phyloP scores from a whole-genome alignment of 2,329 filamentous ascomycete genomes.

The Fusarium sp. region DNA sequence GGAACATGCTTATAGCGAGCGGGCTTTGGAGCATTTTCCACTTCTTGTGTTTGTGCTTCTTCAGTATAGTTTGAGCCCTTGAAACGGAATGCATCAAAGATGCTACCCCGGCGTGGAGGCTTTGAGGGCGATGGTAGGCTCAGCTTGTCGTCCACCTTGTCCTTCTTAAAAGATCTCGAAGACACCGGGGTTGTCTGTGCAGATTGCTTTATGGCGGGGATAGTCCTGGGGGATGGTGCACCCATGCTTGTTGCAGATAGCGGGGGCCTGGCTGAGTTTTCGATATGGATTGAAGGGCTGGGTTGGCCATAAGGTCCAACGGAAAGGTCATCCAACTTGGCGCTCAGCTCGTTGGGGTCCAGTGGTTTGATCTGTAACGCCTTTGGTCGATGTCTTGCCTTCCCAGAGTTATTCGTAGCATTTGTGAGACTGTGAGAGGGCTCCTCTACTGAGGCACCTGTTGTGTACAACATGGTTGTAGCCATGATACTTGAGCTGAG shows the following conservation, averaged over 20 bases:
- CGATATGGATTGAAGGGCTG: slow-evolving; percentile 41
- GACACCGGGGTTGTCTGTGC: slow-evolving; percentile 8
- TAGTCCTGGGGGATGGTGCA: slow-evolving; percentile 21
- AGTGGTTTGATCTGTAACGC: slow-evolving; percentile 51
- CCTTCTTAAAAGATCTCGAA: slow-evolving; percentile 21
- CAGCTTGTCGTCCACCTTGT: slow-evolving; percentile 17
- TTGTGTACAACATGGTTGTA: slow-evolving; percentile 38
- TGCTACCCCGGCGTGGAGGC: slow-evolving; percentile 34
- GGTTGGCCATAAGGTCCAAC: slow-evolving; percentile 58
- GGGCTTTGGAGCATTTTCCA: slow-evolving; percentile 22
- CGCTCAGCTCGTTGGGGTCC: slow-evolving; percentile 66
- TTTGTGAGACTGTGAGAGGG: slow-evolving; percentile 12
- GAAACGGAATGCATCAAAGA: slow-evolving; percentile 41
- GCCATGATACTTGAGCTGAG: slow-evolving; percentile 22
- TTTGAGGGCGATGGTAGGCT: slow-evolving; percentile 5
- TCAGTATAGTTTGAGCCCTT: slow-evolving; percentile 43
- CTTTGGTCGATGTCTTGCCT: slow-evolving; percentile 38
- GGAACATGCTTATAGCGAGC: slow-evolving; percentile 62
- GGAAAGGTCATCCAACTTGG: slow-evolving; percentile 63
- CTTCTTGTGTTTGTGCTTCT: slow-evolving; percentile 34
- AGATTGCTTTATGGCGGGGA: background rate
- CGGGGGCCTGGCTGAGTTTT: slow-evolving; percentile 43
- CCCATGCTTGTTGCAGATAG: slow-evolving; percentile 22
- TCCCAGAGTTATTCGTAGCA: slow-evolving; percentile 22
- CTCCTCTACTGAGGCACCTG: slow-evolving; percentile 33